These are phyloP conservation scores for Aplosporella prunicola DNA, from an alignment of 2,329 filamentous ascomycete genomes.

Conservation along the genomic window DNA sequence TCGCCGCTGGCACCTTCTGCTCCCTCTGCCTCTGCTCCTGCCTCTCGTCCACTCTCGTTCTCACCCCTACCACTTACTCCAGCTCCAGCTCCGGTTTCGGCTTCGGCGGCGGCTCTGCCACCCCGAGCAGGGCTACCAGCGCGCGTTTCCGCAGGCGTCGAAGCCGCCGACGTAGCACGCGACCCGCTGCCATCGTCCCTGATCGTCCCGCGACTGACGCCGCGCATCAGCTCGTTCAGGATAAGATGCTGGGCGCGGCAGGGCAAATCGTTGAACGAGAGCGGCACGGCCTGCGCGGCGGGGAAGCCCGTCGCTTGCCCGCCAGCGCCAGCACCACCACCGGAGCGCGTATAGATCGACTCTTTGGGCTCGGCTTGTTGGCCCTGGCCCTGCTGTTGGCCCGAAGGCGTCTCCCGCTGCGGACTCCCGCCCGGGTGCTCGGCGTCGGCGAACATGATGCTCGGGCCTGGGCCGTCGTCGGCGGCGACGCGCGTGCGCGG, in stretches of 20 bases:
- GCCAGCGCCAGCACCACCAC: constrained; percentile 6
- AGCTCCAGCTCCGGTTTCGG: no score
- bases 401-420: constrained; percentile 7
- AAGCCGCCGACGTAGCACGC: not conserved
- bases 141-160: not conserved
- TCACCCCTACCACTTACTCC: not conserved
- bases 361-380: not conserved
- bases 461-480: constrained; percentile 56
- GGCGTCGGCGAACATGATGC: constrained; percentile 62
- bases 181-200: not conserved
- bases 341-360: constrained; percentile 9
- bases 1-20: no score
- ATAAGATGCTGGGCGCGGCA: constrained; percentile 79
- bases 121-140: not conserved
- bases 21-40: no score
- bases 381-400: constrained; percentile 12
- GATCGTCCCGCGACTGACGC: constrained; percentile 17
- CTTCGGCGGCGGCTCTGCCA: no score
- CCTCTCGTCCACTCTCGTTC: constrained; percentile 1
- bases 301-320: constrained; percentile 37
- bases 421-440: constrained; percentile 18
- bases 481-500: constrained; percentile 58
- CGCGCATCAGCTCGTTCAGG: constrained; percentile 69
- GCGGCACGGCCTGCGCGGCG: constrained; percentile 53
- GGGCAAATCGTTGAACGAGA: constrained; percentile 80